phyloP scores from a whole-genome alignment of 1,284 basidiomycete genomes.

The Irpex sp. region DNA sequence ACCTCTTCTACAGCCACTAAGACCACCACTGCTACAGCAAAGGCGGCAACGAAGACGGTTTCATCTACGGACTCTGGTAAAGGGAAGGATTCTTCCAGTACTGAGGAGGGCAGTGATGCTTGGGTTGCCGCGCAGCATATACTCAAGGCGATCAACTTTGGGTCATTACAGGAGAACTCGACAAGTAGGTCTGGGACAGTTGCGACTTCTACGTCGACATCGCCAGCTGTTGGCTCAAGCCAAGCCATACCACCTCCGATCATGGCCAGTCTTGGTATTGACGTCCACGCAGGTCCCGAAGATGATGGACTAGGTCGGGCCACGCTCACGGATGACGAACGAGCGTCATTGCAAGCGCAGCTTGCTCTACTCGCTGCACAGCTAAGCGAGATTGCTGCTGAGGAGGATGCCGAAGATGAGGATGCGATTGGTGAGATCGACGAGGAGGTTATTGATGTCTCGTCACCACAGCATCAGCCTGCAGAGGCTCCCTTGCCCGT shows the following conservation, averaged over 20 bases:
- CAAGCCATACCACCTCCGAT: constrained; percentile 7
- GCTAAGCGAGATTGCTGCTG: constrained; percentile 49
- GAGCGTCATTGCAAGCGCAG: constrained; percentile 61
- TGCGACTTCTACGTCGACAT: neutral
- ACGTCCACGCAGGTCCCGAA: constrained; percentile 8
- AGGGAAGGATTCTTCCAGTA: constrained; percentile 33
- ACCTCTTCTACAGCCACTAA: constrained; percentile 1
- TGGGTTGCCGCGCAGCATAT: constrained; percentile 77
- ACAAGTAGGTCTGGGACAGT: constrained; percentile 3
- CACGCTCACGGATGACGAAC: constrained; percentile 35
- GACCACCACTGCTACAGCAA: constrained; percentile 1
- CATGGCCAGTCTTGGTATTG: constrained; percentile 10
- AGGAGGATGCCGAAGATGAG: constrained; percentile 27
- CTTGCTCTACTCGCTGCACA: constrained; percentile 62
- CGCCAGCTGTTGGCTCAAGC: neutral
- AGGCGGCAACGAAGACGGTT: constrained; percentile 3
- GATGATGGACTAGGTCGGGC: constrained; percentile 11
- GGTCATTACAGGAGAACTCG: constrained; percentile 37
- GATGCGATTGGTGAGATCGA: constrained; percentile 8
- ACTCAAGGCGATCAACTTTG: constrained; percentile 72
- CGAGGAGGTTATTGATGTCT: neutral
- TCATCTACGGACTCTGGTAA: constrained; percentile 11
- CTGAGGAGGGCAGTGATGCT: constrained; percentile 44
- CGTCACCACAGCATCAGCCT: neutral
- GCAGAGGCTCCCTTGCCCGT: neutral